Evolutionary conservation across 345 rosid genomes (phyloP).

Genomic region (Clausena lansium): DNA sequence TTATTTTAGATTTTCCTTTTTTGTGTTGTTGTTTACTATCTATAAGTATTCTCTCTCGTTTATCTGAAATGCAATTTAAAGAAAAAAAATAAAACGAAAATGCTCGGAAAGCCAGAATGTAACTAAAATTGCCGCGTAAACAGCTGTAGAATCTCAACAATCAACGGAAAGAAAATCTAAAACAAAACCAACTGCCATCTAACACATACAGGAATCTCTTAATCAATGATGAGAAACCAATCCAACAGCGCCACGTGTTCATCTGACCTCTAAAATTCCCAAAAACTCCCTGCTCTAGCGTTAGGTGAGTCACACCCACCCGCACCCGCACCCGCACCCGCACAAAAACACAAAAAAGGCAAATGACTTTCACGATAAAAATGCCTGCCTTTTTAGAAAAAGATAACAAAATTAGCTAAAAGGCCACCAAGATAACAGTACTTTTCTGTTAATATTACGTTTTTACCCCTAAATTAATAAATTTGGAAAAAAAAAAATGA

Average conservation of each 20-base stretch:
- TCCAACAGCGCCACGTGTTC: background rate
- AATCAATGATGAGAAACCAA: no score
- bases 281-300: background rate
- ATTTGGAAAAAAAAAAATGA: no score
- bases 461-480: background rate
- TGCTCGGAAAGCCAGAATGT: background rate
- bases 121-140: background rate
- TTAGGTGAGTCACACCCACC: no score
- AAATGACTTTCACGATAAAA: slow-evolving; percentile 10
- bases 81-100: background rate
- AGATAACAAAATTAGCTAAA: background rate
- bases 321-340: no score
- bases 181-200: no score
- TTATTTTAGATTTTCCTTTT: no score
- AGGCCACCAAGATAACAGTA: background rate
- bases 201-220: background rate
- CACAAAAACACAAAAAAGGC: background rate
- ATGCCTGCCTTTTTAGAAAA: background rate
- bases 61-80: background rate
- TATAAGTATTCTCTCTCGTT: background rate
- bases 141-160: background rate
- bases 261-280: background rate
- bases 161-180: background rate
- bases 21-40: background rate
- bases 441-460: background rate